Evolutionary conservation across 2,329 filamentous ascomycete species (phyloP), one percentile per base, ranked within the genome.

Genomic region (Thielaviopsis ethacetica): DNA sequence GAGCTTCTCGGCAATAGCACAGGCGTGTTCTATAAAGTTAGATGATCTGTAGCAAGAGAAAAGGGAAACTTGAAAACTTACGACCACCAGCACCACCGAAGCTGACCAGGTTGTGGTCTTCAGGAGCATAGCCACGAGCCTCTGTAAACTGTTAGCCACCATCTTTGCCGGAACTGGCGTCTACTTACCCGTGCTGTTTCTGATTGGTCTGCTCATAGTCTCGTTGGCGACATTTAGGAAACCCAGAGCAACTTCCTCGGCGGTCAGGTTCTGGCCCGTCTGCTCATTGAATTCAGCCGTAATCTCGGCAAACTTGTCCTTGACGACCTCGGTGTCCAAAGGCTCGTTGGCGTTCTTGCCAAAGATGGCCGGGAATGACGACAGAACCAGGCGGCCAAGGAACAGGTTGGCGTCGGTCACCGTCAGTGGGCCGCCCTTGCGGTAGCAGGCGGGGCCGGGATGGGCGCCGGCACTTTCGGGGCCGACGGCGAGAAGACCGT

Each of bases 221-320:
- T 87, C 84, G 63, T 88, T 88, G 2, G 85, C 85, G 51, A 89
- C 83, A 62, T 85, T 82, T 65, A 89, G 77, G 65, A 88, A 88
- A 0, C 86, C 86, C 62, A 83, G 82, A 0, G 86, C 85, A 44
- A 72, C 66, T n/a, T 71, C 69, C 34, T 71, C 68, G 0, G 67
- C 60, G 0, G 66, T 67, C 24, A 70, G 63, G 61, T 62, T 65
- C 22, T 69, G 68, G 0, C 64, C 62, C 0, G 70, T 66, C 57
- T 72, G 68, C 1, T 52, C 44, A 57, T 76, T 77, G 19, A 54
- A 53, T 30, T 61, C 54, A 1, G 53, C 53, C 0, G 74, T 72
- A 2, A 79, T 64, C 4, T 69, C 66, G n/a, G 66, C 61, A 56
- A 78, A 77, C 59, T 72, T 74, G 4, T 66, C 61, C 9, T 64